Percentiles rank a stretch among this genome's conserved stretches.
Evolutionary conservation across 2,329 filamentous ascomycete species (phyloP).

Genomic region (Colletotrichum tabaci): DNA sequence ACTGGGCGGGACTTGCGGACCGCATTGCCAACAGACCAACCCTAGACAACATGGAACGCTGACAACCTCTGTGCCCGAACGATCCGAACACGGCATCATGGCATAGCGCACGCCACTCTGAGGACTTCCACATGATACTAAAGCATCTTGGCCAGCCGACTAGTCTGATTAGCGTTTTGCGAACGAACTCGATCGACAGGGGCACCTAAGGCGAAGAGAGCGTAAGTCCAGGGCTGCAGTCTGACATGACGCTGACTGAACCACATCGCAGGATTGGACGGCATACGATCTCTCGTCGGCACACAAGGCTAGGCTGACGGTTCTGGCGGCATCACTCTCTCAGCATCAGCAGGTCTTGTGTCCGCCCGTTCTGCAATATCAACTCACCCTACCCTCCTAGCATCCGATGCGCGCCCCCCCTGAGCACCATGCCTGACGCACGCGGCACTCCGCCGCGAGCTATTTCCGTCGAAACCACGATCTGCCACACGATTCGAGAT

Average conservation of each 20-base stretch:
- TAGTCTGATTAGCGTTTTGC: neutral
- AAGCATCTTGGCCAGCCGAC: neutral
- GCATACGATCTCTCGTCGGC: neutral
- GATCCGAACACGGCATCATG: no score
- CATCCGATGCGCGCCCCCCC: neutral
- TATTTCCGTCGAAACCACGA: neutral
- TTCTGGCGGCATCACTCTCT: neutral
- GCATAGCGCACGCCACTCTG: neutral
- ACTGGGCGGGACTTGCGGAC: neutral
- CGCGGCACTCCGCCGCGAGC: no score
- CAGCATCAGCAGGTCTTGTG: neutral
- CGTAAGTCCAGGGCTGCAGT: neutral
- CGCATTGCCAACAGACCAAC: neutral
- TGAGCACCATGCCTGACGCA: neutral
- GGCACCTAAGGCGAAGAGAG: neutral
- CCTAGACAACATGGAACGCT: neutral
- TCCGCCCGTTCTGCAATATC: neutral
- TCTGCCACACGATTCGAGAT: constrained; percentile 6
- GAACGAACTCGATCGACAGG: neutral
- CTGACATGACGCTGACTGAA: constrained; percentile 9
- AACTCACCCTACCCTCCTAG: constrained; percentile 10
- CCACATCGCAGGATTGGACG: neutral
- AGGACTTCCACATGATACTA: neutral
- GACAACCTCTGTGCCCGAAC: neutral
- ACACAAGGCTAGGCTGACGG: neutral